Base-by-base conservation (phyloP, 495 filamentous ascomycete species). In the Trichoderma virens region DNA sequence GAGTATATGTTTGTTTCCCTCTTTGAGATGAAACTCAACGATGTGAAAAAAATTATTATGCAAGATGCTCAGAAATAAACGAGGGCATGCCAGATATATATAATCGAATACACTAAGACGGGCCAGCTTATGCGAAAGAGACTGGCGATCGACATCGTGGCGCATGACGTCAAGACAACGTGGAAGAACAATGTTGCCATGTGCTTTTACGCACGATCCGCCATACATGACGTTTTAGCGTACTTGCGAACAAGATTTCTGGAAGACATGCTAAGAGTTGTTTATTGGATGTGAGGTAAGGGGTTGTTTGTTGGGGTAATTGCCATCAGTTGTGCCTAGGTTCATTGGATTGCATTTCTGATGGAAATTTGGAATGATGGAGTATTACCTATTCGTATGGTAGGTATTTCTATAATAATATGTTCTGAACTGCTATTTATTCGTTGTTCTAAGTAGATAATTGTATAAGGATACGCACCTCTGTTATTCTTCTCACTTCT, bases 101-200 rank as follows among this genome's bases (percentile, higher is more conserved):
- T 56, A 56, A 51, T 51, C 5, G 23, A 2, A 43, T 43, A 6
- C 16, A 2, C 39, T 3, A 13, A 13, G 11, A 7, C 43, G 18
- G 18, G 0, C 23, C 18, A 20, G 20, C 43, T 47, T 47, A 47
- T 23, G 8, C 20, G 20, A n/a, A 56, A 5, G 28, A 56, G 23
- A 14, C 8, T 27, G 51, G 23, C 16, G 51, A 56, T 56, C 51
- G 51, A 30, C 51, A 56, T 56, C 51, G 51, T 56, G 51, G 51
- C 51, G 51, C 51, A 56, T 56, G 51, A 56, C 51, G 51, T 56
- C 51, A 56, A 56, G 51, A 0, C 51, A 27, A 56, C 23, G 51
- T 56, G 23, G 2, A n/a, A 56, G 51, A n/a, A 56, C 51, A 16
- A 56, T 56, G 7, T 25, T 30, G 25, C 51, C 51, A 56, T 47